Base-by-base conservation (phyloP, 1,139 yeast species). In the Yamadazyma trypodendri region DNA sequence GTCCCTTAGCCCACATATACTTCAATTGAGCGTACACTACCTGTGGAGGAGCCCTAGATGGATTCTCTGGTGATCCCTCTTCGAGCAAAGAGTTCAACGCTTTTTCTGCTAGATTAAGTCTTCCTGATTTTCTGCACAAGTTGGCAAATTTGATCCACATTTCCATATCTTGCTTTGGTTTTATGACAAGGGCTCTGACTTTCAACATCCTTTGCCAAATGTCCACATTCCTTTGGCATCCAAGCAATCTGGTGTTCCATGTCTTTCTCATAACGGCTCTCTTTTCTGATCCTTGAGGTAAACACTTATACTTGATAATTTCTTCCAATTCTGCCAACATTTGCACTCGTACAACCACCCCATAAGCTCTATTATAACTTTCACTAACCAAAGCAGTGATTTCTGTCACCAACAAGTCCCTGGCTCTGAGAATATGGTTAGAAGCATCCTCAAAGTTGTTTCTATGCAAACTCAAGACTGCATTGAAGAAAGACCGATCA, bases 61-160 rank as follows among this genome's bases (percentile, higher is more conserved):
- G 82, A 44, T 79, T 78, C 25, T 72, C 77, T 3, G 75, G 70
- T 1, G 74, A 62, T 0, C 81, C 81, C 45, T 72, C 81, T 48
- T 79, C 94, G 21, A 88, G 61, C 40, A 94, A 68, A 6, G 84
- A 76, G 49, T 86, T 86, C 45, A 94, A 70, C 0, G 97, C 86
- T 57, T 90, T 89, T 54, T 92, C 97, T 1, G 98, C 97, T 44
- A 94, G 67, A 13, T 94, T 94, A 49, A 89, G 68, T 47, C 99
- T 72, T 3, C 96, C 96, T 10, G 96, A 85, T 60, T 92, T 94
- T 46, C 98, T 77, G 56, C 98, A 90, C 41, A 94, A 70, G 52
- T 94, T 92, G 22, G 98, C 97, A 72, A 92, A 94, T 58, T 92
- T 90, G 51, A 94, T 92, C 97, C 97, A 89, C 80, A 90, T 88